Percentiles rank a stretch among this genome's conserved stretches.
Conservation (phyloP, 805 yeast genomes). For the Nakazawaea siamensis region DNA sequence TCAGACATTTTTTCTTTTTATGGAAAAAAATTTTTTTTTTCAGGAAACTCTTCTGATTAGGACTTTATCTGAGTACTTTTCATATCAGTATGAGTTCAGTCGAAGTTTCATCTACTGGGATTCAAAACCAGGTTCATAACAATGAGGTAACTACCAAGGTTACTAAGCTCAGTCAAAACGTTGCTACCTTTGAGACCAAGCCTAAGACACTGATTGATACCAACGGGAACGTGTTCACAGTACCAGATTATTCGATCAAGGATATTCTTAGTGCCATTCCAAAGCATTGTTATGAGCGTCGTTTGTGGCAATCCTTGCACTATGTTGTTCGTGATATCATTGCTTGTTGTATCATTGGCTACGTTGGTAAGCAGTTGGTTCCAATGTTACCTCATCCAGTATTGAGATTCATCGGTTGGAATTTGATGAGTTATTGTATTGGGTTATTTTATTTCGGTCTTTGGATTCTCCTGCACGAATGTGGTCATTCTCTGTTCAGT, state of each 20-base stretch:
- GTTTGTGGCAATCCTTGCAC: conserved; percentile 41
- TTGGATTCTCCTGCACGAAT: conserved; percentile 87
- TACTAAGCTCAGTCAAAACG: conserved; percentile 16
- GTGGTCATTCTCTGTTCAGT: conserved; percentile 84
- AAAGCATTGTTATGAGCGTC: conserved; percentile 62
- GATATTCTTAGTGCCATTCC: conserved; percentile 70
- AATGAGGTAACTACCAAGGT: no score
- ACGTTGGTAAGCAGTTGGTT: conserved; percentile 44
- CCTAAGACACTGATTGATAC: conserved; percentile 36
- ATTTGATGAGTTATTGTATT: conserved; percentile 33
- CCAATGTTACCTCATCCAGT: conserved; percentile 35
- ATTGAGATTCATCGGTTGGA: conserved; percentile 52
- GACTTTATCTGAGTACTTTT: no score
- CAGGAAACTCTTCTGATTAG: no score
- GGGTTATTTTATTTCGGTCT: conserved; percentile 71
- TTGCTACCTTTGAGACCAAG: conserved; percentile 16
- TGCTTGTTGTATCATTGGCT: conserved; percentile 39
- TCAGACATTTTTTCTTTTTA: no score
- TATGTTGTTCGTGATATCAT: conserved; percentile 65
- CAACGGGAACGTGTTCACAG: conserved; percentile 54
- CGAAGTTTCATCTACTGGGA: no score
- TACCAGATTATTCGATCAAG: conserved; percentile 71
- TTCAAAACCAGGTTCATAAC: no score
- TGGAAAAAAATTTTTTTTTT: no score
- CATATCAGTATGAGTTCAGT: no score